A percentile compares a stretch with the other conserved stretches of the same genome.
Evolutionary conservation across 352 stramenopile genomes (phyloP).

Genomic region (Phytophthora sp.): DNA sequence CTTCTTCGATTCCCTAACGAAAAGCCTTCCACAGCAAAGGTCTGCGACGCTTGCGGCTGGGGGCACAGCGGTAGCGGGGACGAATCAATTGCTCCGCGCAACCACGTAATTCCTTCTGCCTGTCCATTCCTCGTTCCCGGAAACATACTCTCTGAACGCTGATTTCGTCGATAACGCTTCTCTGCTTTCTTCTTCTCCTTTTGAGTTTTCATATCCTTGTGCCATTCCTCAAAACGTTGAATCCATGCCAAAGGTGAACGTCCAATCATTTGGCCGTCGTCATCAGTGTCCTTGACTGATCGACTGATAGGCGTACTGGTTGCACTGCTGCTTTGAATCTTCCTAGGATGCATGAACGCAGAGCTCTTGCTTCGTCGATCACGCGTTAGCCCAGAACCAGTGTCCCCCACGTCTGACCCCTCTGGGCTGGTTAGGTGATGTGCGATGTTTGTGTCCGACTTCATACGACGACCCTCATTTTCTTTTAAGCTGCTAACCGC

Average conservation of each 20-base stretch:
- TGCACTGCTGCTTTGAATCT: slow-evolving; percentile 22
- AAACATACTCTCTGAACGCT: slow-evolving; percentile 42
- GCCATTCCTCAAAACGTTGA: slow-evolving; percentile 82
- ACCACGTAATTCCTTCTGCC: slow-evolving; percentile 17
- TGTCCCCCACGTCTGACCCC: slow-evolving; percentile 18
- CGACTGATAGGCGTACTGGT: slow-evolving; percentile 23
- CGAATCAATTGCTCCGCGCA: slow-evolving; percentile 32
- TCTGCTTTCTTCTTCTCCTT: slow-evolving; percentile 84
- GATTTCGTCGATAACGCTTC: slow-evolving; percentile 60
- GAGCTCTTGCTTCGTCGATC: slow-evolving; percentile 79
- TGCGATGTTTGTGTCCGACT: slow-evolving; percentile 42
- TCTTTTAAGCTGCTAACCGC: slow-evolving; percentile 30
- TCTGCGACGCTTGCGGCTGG: slow-evolving; percentile 21
- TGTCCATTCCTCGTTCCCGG: slow-evolving; percentile 16
- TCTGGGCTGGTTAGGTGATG: slow-evolving; percentile 8
- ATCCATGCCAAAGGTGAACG: slow-evolving; percentile 77
- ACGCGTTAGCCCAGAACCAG: slow-evolving; percentile 29
- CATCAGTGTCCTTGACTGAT: slow-evolving; percentile 30
- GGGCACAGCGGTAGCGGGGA: slow-evolving; percentile 26
- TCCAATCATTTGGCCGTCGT: slow-evolving; percentile 48
- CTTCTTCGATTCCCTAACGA: slow-evolving; percentile 31
- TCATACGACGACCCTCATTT: slow-evolving; percentile 43
- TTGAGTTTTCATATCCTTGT: slow-evolving; percentile 78
- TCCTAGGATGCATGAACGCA: slow-evolving; percentile 51
- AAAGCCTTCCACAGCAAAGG: slow-evolving; percentile 30